A percentile compares a stretch with the other conserved stretches of the same genome.
These are phyloP conservation scores for Russula sp. DNA, from an alignment of 768 basidiomycete genomes.

Conservation along the genomic window DNA sequence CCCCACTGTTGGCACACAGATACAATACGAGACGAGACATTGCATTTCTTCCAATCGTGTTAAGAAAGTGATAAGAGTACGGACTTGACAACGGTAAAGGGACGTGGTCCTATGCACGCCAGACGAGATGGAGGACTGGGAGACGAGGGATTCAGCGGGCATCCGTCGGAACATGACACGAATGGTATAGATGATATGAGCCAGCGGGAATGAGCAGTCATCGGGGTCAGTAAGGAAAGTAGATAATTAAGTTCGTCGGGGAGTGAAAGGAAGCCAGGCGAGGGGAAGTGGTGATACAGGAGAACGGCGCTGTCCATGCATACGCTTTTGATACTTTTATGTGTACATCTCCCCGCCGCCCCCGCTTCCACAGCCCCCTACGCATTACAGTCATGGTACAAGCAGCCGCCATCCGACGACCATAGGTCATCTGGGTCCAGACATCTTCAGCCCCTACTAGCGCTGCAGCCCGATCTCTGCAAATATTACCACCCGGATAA, in stretches of 20 bases:
- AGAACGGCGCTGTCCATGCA: slow-evolving; percentile 25
- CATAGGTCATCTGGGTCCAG: slow-evolving; percentile 20
- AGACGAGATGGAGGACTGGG: neutral
- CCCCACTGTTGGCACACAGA: neutral
- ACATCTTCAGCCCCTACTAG: slow-evolving; percentile 23
- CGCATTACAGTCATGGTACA: slow-evolving; percentile 29
- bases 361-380: slow-evolving; percentile 21
- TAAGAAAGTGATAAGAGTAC: slow-evolving; percentile 7
- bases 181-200: slow-evolving; percentile 28
- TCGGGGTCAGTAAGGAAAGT: slow-evolving; percentile 29
- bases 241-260: slow-evolving; percentile 28
- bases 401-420: slow-evolving; percentile 19
- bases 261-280: slow-evolving; percentile 9
- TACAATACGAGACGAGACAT: neutral
- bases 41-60: slow-evolving; percentile 1
- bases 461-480: slow-evolving; percentile 25
- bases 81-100: slow-evolving; percentile 1
- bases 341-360: slow-evolving; percentile 20
- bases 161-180: slow-evolving; percentile 7
- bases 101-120: slow-evolving; percentile 3
- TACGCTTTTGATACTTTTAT: slow-evolving; percentile 29
- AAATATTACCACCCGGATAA: slow-evolving; percentile 28
- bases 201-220: slow-evolving; percentile 17
- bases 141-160: slow-evolving; percentile 6
- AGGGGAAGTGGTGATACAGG: slow-evolving; percentile 23